Conservation (phyloP, 352 stramenopile species). For the Pythium insidiosum region DNA sequence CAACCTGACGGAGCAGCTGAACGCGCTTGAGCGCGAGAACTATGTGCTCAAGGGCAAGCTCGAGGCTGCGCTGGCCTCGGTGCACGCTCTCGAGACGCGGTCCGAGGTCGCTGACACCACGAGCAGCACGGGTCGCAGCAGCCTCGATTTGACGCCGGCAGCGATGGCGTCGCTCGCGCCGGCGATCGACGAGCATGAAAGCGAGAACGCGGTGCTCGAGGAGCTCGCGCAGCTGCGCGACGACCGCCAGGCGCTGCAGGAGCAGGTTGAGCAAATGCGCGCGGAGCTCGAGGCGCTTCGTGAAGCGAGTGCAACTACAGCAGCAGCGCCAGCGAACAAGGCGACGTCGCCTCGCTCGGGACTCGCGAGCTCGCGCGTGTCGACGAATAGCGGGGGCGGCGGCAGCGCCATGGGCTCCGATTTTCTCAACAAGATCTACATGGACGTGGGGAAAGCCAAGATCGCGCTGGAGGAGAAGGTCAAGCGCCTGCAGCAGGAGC, state of each 20-base stretch:
- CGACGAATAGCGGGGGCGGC: not conserved
- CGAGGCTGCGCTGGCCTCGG: constrained; percentile 20
- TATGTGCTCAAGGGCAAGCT: constrained; percentile 59
- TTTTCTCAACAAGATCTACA: constrained; percentile 78
- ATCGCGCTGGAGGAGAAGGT: constrained; percentile 62
- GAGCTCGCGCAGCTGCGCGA: constrained; percentile 37
- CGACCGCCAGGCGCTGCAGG: constrained; percentile 22
- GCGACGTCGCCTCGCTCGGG: constrained; percentile 1
- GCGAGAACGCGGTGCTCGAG: constrained; percentile 11
- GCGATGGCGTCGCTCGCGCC: constrained; percentile 11
- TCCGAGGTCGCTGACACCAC: constrained; percentile 11
- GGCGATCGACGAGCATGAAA: constrained; percentile 17
- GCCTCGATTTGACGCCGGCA: too few relatives aligned
- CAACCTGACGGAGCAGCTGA: constrained; percentile 68
- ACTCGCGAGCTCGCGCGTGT: constrained; percentile 4
- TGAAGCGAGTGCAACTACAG: constrained; percentile 1
- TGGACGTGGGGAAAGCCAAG: constrained; percentile 76
- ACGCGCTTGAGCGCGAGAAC: constrained; percentile 67
- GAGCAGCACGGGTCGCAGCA: too few relatives aligned
- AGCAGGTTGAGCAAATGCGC: constrained; percentile 29
- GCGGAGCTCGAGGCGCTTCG: constrained; percentile 18
- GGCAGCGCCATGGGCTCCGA: constrained; percentile 11
- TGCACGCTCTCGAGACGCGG: constrained; percentile 31
- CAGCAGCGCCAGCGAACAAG: constrained; percentile 17
- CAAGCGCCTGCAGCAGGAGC: constrained; percentile 36